These are phyloP conservation scores for Linum usitatissimum DNA, from an alignment of 345 rosid genomes.

Conservation along the genomic window DNA sequence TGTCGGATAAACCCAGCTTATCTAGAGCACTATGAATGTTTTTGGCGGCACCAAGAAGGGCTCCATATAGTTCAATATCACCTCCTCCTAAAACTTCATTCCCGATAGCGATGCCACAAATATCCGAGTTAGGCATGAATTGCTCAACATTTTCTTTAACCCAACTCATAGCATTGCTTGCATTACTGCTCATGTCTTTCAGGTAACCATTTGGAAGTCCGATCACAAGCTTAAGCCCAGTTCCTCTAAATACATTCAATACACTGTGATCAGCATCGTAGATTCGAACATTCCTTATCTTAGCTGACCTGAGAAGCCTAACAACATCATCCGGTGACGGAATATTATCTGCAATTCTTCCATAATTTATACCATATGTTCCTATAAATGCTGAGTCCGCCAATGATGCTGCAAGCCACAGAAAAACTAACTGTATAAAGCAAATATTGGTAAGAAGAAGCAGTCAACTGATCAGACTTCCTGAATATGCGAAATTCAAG, in stretches of 20 bases:
- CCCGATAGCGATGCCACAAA: slow-evolving; percentile 82
- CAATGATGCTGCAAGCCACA: slow-evolving; percentile 27
- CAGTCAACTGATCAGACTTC: neutral
- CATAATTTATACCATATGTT: slow-evolving; percentile 92
- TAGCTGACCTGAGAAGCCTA: slow-evolving; percentile 61
- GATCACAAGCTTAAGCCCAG: slow-evolving; percentile 74
- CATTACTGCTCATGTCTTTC: slow-evolving; percentile 59
- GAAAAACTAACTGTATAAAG: neutral
- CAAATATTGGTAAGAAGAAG: neutral
- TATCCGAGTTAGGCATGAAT: slow-evolving; percentile 69
- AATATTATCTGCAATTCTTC: slow-evolving; percentile 84
- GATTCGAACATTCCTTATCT: slow-evolving; percentile 78
- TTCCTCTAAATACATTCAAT: slow-evolving; percentile 77
- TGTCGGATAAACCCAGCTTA: slow-evolving; percentile 44
- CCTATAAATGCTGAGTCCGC: slow-evolving; percentile 59
- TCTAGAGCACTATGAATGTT: slow-evolving; percentile 58
- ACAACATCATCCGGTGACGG: slow-evolving; percentile 88
- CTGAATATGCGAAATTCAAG: too few relatives aligned
- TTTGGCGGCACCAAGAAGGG: slow-evolving; percentile 66
- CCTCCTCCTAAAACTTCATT: slow-evolving; percentile 75
- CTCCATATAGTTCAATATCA: slow-evolving; percentile 48
- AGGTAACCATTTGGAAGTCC: slow-evolving; percentile 70
- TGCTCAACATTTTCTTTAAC: slow-evolving; percentile 76
- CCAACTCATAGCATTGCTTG: slow-evolving; percentile 72
- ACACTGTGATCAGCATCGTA: slow-evolving; percentile 81